Conservation (phyloP, 2,329 filamentous ascomycete genomes). For the Paramyrothecium sp. region DNA sequence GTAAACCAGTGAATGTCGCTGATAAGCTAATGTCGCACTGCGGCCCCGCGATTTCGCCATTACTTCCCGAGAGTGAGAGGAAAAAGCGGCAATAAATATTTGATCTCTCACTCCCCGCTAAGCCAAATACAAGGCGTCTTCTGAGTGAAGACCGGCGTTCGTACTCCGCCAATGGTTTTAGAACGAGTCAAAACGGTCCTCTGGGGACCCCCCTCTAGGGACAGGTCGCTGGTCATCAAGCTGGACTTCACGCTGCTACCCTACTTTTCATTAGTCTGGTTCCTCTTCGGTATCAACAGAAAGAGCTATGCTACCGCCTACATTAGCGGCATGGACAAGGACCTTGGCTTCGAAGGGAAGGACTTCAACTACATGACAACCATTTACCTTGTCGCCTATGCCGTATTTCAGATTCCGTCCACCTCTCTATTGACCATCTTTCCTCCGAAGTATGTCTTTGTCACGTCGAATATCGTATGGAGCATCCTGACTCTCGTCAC, state of each 20-base stretch:
- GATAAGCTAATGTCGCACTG: not conserved
- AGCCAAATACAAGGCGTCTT: not conserved
- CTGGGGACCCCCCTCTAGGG: slow-evolving; percentile 2
- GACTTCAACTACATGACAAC: slow-evolving; percentile 37
- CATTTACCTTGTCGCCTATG: slow-evolving; percentile 36
- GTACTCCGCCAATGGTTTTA: not conserved
- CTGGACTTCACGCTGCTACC: slow-evolving; percentile 39
- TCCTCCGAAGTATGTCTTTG: slow-evolving; percentile 38
- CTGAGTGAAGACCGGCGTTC: not conserved
- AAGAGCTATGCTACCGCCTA: slow-evolving; percentile 41
- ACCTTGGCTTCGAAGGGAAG: slow-evolving; percentile 33
- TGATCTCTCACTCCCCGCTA: not conserved
- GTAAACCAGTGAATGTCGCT: too few relatives aligned
- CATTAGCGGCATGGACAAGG: slow-evolving; percentile 39
- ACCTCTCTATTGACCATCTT: slow-evolving; percentile 28
- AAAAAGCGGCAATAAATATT: not conserved
- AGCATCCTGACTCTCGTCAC: slow-evolving; percentile 41
- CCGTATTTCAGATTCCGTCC: slow-evolving; percentile 41
- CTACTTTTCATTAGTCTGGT: slow-evolving; percentile 47
- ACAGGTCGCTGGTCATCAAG: slow-evolving; percentile 31
- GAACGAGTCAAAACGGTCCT: not conserved
- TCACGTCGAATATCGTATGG: slow-evolving; percentile 40
- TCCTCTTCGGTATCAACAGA: slow-evolving; percentile 42
- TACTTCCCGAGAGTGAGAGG: not conserved
- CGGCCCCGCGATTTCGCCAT: not conserved